Base-by-base conservation (phyloP, 495 filamentous ascomycete genomes). In the Penicillium argentinense region DNA sequence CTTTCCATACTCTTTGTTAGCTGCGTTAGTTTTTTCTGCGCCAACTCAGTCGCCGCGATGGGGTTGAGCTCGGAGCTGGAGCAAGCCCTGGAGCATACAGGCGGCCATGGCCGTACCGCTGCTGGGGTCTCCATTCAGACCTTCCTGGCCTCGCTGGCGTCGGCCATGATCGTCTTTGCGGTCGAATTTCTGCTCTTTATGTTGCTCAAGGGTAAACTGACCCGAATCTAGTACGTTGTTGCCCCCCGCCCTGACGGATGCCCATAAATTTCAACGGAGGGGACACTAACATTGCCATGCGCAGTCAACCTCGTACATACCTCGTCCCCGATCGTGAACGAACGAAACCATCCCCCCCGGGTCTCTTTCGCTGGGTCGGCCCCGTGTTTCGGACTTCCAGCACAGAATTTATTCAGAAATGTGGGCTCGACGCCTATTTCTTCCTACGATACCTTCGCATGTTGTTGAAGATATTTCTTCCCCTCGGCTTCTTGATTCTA, bases 341-440 rank as follows among this genome's bases (percentile, higher is more conserved):
- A 51, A 89, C 86, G 13, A 72, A 82, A 27, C 71, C 85, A 5
- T 88, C 89, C 9, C 85, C 87, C 4, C 64, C 76, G 39, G 89
- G 81, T 14, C 73, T 86, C n/a, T 83, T 83, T 56, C 75, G 72
- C 47, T 86, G 91, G 79, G 63, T 91, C 28, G 65, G 66, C 18
- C 76, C 84, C 19, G 77, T 96, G 25, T 88, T 93, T 67, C 82
- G 77, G 59, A 89, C 89, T 43, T 77, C 80, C 36, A 85, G 90
- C 66, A 76, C 86, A n/a, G 89, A 96, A 52, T 86, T 97, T 60
- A 93, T 97, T 49, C 84, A 88, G 28, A 96, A 96, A 67, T 96
- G 89, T 64, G 93, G 93, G 5, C 79, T 98, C 28, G 93, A 98
- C 67, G 92, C 95, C 57, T 98, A 97, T 73, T 95, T 98, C 68